Evolutionary conservation across 805 yeast genomes (phyloP), one percentile per base, ranked within the genome.

Genomic region (Ogataea salicorniae): DNA sequence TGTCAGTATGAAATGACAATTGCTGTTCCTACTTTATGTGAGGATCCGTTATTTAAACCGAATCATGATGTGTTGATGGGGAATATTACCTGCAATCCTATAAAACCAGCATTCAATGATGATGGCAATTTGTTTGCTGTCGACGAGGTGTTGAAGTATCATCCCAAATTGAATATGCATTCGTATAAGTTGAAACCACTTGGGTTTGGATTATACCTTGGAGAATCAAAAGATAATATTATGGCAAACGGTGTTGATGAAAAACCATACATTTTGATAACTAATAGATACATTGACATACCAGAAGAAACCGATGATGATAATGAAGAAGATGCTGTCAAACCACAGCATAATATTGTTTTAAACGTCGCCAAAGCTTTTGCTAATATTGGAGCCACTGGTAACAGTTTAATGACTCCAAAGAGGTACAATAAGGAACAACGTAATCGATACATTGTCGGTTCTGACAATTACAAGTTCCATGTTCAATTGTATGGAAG

Each of bases 1-100:
- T 68, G 72, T 43, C 58, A 58, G 23, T 68, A 68, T 47, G 55
- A 52, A 44, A 46, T 58, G 41, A 53, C 47, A 8, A 43, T 63
- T 8, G 40, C 56, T 1, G 39, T 59, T 14, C 58, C 64, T 5
- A 56, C 55, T 22, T 49, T 65, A 7, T 64, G 68, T 46, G 48
- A 54, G 11, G 47, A 56, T 42, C 51, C 49, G 5, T 34, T 56
- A 1, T 61, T 63, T 36, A 45, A 36, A 33, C 52, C 64, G 1
- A 47, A 41, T 22, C 41, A 29, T 8, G 44, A 42, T 9, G 45
- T 37, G 9, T 42, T 40, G 14, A 29, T 43, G 4, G 55, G 52
- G 2, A 56, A 53, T 18, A 51, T 63, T 2, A 48, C 54, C 1
- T 63, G 67, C 40, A 40, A 34, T 9, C 55, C 57, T 17, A 41